Base-by-base conservation (phyloP, 169 alveolate species). In the Plasmodium reichenowi region DNA sequence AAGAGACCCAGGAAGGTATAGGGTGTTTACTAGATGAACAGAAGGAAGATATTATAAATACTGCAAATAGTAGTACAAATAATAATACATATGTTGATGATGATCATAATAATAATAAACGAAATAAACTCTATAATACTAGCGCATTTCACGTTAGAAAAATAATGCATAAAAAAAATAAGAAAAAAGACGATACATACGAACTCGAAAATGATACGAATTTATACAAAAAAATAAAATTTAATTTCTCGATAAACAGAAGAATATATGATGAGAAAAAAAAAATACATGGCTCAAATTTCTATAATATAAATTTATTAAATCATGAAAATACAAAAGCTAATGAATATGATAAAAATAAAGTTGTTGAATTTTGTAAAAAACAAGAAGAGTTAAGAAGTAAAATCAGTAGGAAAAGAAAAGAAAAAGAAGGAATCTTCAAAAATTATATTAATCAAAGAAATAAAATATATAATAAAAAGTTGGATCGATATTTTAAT, bases 391-490 rank as follows among this genome's bases (percentile, higher is more conserved):
- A 67, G 9, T 59, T 62, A 47, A 29, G 90, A 58, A 67, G 73
- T 24, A 80, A 67, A 48, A 32, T 52, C 47, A 80, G 90, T 80
- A 71, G 90, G 20, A 80, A 80, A 15, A 80, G 90, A 43, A 67
- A 67, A n/a, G 15, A 66, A 7, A 72, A 80, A 0, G n/a, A 24
- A 24, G 90, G 22, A 24, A 13, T 80, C 0, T 80, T 80, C 32
- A 66, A 80, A 80, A 80, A 80, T 80, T 80, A 80, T 62, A 80
- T 80, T 5, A 80, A 80, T 45, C 67, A 52, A 26, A 67, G 90
- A 71, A 80, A 80, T 64, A 80, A 80, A 80, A 80, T 80, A 15
- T 80, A 80, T 22, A 80, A 80, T 45, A 80, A 68, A 54, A 80
- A 80, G 26, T 38, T 80, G n/a, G 90, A 80, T 47, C 70, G 83